phyloP scores from a whole-genome alignment of 2,329 filamentous ascomycete species.

The Colletotrichum spinosum region DNA sequence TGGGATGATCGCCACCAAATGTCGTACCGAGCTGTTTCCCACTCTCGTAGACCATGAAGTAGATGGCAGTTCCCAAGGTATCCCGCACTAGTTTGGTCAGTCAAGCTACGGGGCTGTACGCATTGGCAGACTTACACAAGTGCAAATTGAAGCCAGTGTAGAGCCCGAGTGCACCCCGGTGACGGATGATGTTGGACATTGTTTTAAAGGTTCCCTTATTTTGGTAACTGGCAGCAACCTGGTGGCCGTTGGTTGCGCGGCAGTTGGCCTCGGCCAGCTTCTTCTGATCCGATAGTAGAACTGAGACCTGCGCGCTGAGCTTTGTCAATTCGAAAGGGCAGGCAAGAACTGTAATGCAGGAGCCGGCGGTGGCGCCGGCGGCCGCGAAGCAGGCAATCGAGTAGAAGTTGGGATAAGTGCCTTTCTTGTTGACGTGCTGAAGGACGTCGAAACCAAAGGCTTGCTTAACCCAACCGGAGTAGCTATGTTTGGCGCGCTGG shows the following conservation, averaged over 20 bases:
- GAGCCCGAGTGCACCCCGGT: conserved; percentile 77
- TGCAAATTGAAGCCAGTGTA: conserved; percentile 87
- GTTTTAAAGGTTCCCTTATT: conserved; percentile 83
- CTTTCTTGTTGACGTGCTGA: conserved; percentile 75
- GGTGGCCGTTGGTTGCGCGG: conserved; percentile 62
- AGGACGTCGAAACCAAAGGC: conserved; percentile 78
- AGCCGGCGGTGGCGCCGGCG: conserved; percentile 83
- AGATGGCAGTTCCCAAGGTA: conserved; percentile 84
- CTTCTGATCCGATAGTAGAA: conserved; percentile 74
- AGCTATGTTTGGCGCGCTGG: conserved; percentile 78
- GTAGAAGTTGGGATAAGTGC: conserved; percentile 77
- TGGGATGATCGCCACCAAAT: conserved; percentile 75
- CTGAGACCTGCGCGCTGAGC: conserved; percentile 86
- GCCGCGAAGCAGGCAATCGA: conserved; percentile 82
- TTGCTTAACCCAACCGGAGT: conserved; percentile 76
- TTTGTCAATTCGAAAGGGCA: conserved; percentile 94
- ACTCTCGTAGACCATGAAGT: conserved; percentile 91
- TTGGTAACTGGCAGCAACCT: conserved; percentile 76
- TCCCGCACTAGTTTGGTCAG: conserved; percentile 72
- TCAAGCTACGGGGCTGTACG: conserved; percentile 30
- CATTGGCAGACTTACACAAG: conserved; percentile 67
- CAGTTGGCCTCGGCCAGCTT: conserved; percentile 47
- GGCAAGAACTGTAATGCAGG: conserved; percentile 82
- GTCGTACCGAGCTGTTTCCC: conserved; percentile 85
- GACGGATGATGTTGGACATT: conserved; percentile 80